Evolutionary conservation across 345 rosid species (phyloP).

Genomic region (Hevea brasiliensis): DNA sequence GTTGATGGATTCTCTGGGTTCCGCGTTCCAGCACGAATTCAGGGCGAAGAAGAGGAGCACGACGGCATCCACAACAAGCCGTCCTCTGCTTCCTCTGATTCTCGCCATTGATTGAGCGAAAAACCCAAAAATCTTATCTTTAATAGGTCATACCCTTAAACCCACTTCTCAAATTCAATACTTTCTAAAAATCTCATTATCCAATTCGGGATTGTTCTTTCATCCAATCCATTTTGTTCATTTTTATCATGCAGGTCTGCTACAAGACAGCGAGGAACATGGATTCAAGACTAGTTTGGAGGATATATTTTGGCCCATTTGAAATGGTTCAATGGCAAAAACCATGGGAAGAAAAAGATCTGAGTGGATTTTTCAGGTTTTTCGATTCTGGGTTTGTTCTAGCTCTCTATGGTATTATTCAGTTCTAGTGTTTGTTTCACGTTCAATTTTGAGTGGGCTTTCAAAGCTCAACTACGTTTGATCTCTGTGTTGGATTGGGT

Average conservation of each 20-base stretch:
- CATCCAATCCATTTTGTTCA: neutral
- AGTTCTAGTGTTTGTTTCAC: conserved; percentile 16
- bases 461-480: conserved; percentile 32
- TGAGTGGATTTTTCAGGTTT: conserved; percentile 45
- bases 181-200: neutral
- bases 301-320: conserved; percentile 34
- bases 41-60: conserved; percentile 83
- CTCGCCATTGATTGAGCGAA: conserved; percentile 62
- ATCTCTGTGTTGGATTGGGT: conserved; percentile 21
- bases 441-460: conserved; percentile 35
- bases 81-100: conserved; percentile 79
- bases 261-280: conserved; percentile 20
- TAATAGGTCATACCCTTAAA: conserved; percentile 39
- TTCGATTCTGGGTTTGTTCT: conserved; percentile 41
- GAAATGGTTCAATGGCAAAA: conserved; percentile 48
- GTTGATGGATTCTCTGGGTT: conserved; percentile 70
- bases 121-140: conserved; percentile 29
- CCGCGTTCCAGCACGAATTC: conserved; percentile 86
- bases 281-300: conserved; percentile 20
- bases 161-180: neutral
- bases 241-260: conserved; percentile 15
- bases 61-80: conserved; percentile 66
- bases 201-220: neutral
- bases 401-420: neutral
- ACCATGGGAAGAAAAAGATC: conserved; percentile 42